phyloP scores from a whole-genome alignment of 129 eudicot genomes.

The Arctium lappa region DNA sequence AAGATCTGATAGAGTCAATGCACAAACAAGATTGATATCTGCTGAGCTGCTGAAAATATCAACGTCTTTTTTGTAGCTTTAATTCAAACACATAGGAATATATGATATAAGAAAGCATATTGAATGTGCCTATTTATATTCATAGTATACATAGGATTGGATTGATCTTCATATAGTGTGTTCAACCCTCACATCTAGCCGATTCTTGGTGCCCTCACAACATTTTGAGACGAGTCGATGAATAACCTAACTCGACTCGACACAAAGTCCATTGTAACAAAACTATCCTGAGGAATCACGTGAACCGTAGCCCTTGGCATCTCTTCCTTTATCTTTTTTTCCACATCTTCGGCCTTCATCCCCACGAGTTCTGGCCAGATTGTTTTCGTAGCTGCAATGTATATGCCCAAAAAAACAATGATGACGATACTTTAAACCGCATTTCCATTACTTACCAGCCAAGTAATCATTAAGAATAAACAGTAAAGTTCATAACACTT shows the following conservation, averaged over 20 bases:
- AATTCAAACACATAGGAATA: not conserved
- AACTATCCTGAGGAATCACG: constrained; percentile 38
- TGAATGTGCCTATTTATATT: not conserved
- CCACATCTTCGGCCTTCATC: constrained; percentile 53
- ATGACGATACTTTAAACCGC: not conserved
- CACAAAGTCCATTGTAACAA: constrained; percentile 56
- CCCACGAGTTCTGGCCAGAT: constrained; percentile 73
- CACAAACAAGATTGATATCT: not conserved
- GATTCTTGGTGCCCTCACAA: constrained; percentile 27
- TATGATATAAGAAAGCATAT: not conserved
- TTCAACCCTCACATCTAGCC: constrained; percentile 16
- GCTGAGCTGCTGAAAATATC: not conserved
- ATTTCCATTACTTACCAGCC: not conserved
- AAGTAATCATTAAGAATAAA: not conserved
- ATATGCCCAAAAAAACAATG: not conserved
- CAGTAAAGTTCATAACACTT: not conserved
- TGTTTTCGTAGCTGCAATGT: constrained; percentile 24
- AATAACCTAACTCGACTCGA: constrained; percentile 50
- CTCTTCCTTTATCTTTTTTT: constrained; percentile 55
- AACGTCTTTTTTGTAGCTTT: not conserved
- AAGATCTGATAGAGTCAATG: not conserved
- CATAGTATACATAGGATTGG: not conserved
- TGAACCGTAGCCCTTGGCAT: constrained; percentile 29
- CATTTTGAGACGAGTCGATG: constrained; percentile 51
- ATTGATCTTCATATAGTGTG: not conserved